Evolutionary conservation across 148 eudicot genomes (phyloP), one percentile per base, ranked within the genome.

Genomic region (Rhododendron simsii): DNA sequence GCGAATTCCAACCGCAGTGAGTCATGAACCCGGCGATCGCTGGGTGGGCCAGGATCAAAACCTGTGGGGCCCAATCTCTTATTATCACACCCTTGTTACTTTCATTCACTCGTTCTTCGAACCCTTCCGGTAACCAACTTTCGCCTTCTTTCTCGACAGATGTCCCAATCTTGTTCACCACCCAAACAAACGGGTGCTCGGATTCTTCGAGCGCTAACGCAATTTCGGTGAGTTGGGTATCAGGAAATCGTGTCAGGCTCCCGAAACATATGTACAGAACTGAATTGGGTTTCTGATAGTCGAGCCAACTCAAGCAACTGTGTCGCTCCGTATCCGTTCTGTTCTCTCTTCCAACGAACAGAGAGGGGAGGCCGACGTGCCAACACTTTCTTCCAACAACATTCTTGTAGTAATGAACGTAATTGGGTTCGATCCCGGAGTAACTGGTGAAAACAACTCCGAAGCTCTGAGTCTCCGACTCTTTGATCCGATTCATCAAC

Each of bases 1-100:
- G 48, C 83, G 95, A 93, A 88, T 92, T 92, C 95, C 94, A 92
- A 1, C 95, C 94, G 75, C 92, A 92, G 69, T 93, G 95, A 7
- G 92, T 93, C 82, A 93, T 53, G 37, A 93, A 93, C 14, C 85
- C 87, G 1, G 90, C 92, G 0, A 90, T 78, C 1, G 93, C 90
- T 11, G 41, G 75, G 67, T 93, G 94, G 33, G 85, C 71, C 10
- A 93, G 41, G 69, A 93, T 88, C 84, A 50, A n/a, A 61, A 89
- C 84, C 61, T 93, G 94, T 0, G 95, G 95, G 10, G 91, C 95
- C 95, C 95, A 92, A 8, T 87, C 93, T 51, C 67, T 89, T 7
- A 93, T 83, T 16, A 92, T 86, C 35, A 92, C 6, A 13, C 93
- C 93, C 28, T 89, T 88, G 11, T 89, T 90, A 5, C 37, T 81